A percentile compares a stretch with the other conserved stretches of the same genome.
Evolutionary conservation across 495 filamentous ascomycete species (phyloP).

Genomic region (Daldinia caldariorum): DNA sequence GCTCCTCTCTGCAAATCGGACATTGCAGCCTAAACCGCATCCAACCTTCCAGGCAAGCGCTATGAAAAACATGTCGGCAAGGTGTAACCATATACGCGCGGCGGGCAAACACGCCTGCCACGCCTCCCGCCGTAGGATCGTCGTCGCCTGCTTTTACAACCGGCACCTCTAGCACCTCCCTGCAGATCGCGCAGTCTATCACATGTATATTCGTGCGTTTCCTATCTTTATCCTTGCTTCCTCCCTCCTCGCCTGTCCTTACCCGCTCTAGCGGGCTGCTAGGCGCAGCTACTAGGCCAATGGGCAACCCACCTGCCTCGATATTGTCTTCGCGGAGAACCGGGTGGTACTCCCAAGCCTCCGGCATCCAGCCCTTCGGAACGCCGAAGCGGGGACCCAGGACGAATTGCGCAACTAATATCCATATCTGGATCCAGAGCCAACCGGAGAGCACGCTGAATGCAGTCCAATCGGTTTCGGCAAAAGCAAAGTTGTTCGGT

Average conservation of each 20-base stretch:
- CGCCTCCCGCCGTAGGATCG: conserved; percentile 61
- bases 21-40: conserved; percentile 92
- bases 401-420: conserved; percentile 80
- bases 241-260: conserved; percentile 39
- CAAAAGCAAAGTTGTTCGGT: conserved; percentile 79
- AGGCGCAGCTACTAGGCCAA: conserved; percentile 66
- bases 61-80: conserved; percentile 96
- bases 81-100: conserved; percentile 96
- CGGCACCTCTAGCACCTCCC: conserved; percentile 88
- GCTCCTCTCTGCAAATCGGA: conserved; percentile 90
- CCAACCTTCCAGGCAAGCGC: conserved; percentile 92
- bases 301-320: conserved; percentile 79
- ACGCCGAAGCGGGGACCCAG: conserved; percentile 81
- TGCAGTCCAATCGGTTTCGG: conserved; percentile 71
- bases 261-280: conserved; percentile 48
- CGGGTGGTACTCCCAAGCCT: conserved; percentile 95
- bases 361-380: conserved; percentile 73
- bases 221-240: conserved; percentile 46
- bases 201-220: conserved; percentile 56
- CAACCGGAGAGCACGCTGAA: conserved; percentile 74
- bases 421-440: conserved; percentile 91
- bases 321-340: conserved; percentile 84
- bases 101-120: conserved; percentile 76
- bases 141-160: conserved; percentile 71
- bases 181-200: conserved; percentile 93